A percentile compares a stretch with the other conserved stretches of the same genome.
These are phyloP conservation scores for Penicillium angulare DNA, from an alignment of 495 filamentous ascomycete species.

Conservation along the genomic window DNA sequence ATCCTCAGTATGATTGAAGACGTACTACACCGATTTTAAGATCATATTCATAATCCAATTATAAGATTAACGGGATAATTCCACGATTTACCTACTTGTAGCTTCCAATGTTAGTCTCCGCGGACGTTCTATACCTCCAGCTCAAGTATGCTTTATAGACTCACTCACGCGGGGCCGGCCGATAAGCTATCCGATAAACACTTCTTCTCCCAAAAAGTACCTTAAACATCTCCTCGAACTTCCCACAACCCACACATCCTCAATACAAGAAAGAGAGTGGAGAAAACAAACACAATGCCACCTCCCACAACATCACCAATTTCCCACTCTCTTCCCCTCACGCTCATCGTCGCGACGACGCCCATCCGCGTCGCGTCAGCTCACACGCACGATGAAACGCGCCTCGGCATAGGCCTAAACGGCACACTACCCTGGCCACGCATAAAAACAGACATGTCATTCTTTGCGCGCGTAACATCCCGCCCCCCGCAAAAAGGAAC, in stretches of 20 bases:
- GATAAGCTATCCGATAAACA: neutral
- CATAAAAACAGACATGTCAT: slow-evolving; percentile 85
- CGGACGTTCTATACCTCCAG: too few species aligned
- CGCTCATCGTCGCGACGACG: slow-evolving; percentile 46
- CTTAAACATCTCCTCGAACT: neutral
- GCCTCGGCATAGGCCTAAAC: slow-evolving; percentile 81
- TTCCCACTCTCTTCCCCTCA: slow-evolving; percentile 27
- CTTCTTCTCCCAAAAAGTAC: neutral
- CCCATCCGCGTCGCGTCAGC: slow-evolving; percentile 28
- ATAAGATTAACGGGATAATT: too few species aligned
- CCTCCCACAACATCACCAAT: slow-evolving; percentile 17
- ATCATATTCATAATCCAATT: too few species aligned
- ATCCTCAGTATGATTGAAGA: too few species aligned
- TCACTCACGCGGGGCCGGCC: neutral
- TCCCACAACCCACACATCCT: neutral
- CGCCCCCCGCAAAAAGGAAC: slow-evolving; percentile 41
- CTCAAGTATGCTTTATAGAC: too few species aligned
- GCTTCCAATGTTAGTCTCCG: too few species aligned
- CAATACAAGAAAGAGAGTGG: neutral
- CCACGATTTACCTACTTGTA: too few species aligned
- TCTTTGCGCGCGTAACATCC: slow-evolving; percentile 89
- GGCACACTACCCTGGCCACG: slow-evolving; percentile 86
- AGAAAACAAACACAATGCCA: slow-evolving; percentile 20
- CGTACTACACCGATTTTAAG: too few species aligned
- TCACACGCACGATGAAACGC: slow-evolving; percentile 33